A percentile compares a stretch with the other conserved stretches of the same genome.
These are phyloP conservation scores for Kluyveromyces wickerhamii DNA, from an alignment of 805 yeast genomes.

Conservation along the genomic window DNA sequence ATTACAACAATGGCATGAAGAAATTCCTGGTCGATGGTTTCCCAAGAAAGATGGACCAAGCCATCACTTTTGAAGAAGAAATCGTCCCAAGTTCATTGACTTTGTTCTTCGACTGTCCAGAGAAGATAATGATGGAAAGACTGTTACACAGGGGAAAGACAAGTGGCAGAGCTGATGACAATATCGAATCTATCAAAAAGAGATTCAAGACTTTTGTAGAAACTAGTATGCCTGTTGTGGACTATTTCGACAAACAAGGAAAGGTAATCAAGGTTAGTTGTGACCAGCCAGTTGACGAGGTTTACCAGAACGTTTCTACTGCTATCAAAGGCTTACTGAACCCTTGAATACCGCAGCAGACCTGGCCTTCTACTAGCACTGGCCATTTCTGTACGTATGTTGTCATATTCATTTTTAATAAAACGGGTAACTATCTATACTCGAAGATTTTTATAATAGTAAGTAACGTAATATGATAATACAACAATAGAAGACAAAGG, in stretches of 20 bases:
- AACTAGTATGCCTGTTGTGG: slow-evolving; percentile 90
- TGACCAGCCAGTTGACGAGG: slow-evolving; percentile 72
- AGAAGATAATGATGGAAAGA: slow-evolving; percentile 73
- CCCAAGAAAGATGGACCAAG: slow-evolving; percentile 98
- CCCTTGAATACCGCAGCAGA: too few relatives aligned
- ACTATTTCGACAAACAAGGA: slow-evolving; percentile 62
- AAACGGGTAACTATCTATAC: too few relatives aligned
- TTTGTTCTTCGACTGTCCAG: slow-evolving; percentile 76
- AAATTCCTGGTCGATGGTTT: slow-evolving; percentile 89
- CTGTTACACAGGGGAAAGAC: slow-evolving; percentile 88
- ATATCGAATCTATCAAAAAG: slow-evolving; percentile 81
- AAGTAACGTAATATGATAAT: too few relatives aligned
- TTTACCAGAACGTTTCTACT: slow-evolving; percentile 57
- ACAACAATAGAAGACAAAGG: too few relatives aligned
- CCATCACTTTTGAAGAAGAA: slow-evolving; percentile 78
- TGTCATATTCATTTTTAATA: too few relatives aligned
- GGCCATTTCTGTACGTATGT: too few relatives aligned
- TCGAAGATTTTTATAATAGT: too few relatives aligned
- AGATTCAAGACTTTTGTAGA: slow-evolving; percentile 81
- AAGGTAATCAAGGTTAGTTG: slow-evolving; percentile 76
- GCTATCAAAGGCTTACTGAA: slow-evolving; percentile 46
- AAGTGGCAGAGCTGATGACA: slow-evolving; percentile 90
- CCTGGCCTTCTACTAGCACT: too few relatives aligned
- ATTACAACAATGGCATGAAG: slow-evolving; percentile 33
- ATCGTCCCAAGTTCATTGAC: slow-evolving; percentile 65